Evolutionary conservation across 2,329 filamentous ascomycete species (phyloP).

Genomic region (Penicillium decumbens): DNA sequence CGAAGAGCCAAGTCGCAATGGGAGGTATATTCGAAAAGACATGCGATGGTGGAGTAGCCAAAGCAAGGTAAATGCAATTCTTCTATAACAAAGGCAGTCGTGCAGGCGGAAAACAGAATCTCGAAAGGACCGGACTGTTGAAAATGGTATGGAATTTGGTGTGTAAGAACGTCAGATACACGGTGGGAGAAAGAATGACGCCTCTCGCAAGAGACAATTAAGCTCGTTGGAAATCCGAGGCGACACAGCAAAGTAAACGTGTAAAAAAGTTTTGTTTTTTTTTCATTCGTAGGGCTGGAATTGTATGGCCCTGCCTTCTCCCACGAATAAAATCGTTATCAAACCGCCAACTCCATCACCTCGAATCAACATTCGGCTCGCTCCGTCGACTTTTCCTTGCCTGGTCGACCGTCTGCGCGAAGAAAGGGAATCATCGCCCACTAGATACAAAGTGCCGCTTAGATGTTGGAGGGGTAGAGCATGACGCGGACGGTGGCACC

Average conservation of each 20-base stretch:
- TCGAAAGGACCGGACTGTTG: constrained; percentile 21
- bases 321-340: constrained; percentile 37
- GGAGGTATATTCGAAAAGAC: constrained; percentile 3
- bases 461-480: constrained; percentile 98
- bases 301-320: constrained; percentile 35
- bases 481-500: constrained; percentile 94
- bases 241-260: constrained; percentile 18
- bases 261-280: constrained; percentile 29
- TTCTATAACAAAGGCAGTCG: constrained; percentile 17
- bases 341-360: constrained; percentile 39
- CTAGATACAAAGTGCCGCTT: constrained; percentile 48
- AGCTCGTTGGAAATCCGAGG: constrained; percentile 3
- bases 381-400: constrained; percentile 36
- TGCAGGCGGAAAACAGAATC: constrained; percentile 9
- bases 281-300: constrained; percentile 37
- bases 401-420: constrained; percentile 36
- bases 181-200: constrained; percentile 27
- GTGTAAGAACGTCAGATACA: constrained; percentile 37
- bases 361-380: constrained; percentile 36
- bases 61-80: constrained; percentile 22
- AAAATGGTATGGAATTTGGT: constrained; percentile 35
- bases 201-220: constrained; percentile 1
- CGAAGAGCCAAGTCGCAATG: constrained; percentile 1
- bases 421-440: constrained; percentile 33
- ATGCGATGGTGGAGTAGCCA: constrained; percentile 25